Percentiles rank a stretch among this genome's conserved stretches.
These are phyloP conservation scores for Pythium sp. DNA, from an alignment of 352 stramenopile genomes.

Conservation along the genomic window DNA sequence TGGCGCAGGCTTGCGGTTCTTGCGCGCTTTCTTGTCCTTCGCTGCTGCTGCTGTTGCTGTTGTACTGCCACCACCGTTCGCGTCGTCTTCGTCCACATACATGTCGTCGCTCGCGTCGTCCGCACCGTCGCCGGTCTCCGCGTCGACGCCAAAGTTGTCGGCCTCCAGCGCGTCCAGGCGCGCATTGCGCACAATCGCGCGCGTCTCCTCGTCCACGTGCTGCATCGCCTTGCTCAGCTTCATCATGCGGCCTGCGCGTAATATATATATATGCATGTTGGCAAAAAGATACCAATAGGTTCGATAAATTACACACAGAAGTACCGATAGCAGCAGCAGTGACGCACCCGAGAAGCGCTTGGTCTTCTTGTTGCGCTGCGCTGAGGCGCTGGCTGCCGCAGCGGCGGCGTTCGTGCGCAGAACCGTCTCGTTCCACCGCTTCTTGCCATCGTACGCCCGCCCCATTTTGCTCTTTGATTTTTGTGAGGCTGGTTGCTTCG, in stretches of 20 bases:
- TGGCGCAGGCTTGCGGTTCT: conserved; percentile 13
- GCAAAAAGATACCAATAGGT: no score
- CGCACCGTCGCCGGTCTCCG: conserved; percentile 41
- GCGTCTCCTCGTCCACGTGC: conserved; percentile 81
- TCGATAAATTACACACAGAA: neutral
- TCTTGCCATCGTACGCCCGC: conserved; percentile 78
- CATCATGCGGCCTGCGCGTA: conserved; percentile 51
- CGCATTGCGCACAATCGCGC: conserved; percentile 77
- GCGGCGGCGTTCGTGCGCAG: conserved; percentile 36
- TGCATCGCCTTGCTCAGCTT: conserved; percentile 83
- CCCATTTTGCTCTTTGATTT: conserved; percentile 35
- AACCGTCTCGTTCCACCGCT: conserved; percentile 84
- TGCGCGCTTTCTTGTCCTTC: conserved; percentile 44
- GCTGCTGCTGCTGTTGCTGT: conserved; percentile 2
- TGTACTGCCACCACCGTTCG: neutral
- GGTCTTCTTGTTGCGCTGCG: conserved; percentile 20
- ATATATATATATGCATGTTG: no score
- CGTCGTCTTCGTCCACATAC: conserved; percentile 75
- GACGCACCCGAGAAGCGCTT: conserved; percentile 66
- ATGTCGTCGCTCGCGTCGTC: conserved; percentile 47
- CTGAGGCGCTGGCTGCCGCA: neutral
- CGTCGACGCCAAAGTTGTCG: conserved; percentile 84
- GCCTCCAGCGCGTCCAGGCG: conserved; percentile 86
- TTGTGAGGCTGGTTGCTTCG: no score
- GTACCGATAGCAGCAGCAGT: no score